Evolutionary conservation across 352 stramenopile species (phyloP), one percentile per base, ranked within the genome.

Genomic region (Elongisporangium senticosum): DNA sequence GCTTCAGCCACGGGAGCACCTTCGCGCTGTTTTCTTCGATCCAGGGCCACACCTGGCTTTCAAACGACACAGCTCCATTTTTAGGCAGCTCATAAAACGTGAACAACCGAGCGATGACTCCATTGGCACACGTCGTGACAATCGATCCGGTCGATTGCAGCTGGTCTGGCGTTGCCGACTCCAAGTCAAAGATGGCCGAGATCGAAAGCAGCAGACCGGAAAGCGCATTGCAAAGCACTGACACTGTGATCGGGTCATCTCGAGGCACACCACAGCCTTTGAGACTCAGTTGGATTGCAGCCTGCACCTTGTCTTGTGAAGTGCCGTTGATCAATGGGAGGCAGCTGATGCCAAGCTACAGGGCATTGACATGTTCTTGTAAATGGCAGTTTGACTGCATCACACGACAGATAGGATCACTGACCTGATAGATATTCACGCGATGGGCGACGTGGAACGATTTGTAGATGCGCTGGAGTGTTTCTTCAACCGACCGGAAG

Each of bases 401-500:
- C 33, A 43, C 33, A 51, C 20, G 23, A 13, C 51, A 33, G n/a
- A 40, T 22, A 14, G 2, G 19, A 49, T 13, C n/a, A 49, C 64
- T 21, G 53, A 83, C 75, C 58, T 90, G 69, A n/a, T 79, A 75
- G n/a, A 87, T 24, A 40, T 89, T 72, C 2, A 71, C 72, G 26
- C 73, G 75, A 22, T 90, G 74, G 4, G 77, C 82, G 2, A 61
- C 64, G 13, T 84, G 57, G 40, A 93, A 90, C 7, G 79, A 89
- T 23, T 71, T 63, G 49, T 81, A 89, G 24, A 94, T 78, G 19
- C 82, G 75, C 47, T 74, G 72, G 13, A 94, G 69, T 23, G 78
- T 77, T 28, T 82, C 78, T 57, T 92, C 73, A 22, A 91, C 64
- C 13, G 78, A 74, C 11, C 77, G 72, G 26, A 89, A 90, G n/a